Conservation (phyloP, 2,329 filamentous ascomycete species). For the Neonectria faginata region DNA sequence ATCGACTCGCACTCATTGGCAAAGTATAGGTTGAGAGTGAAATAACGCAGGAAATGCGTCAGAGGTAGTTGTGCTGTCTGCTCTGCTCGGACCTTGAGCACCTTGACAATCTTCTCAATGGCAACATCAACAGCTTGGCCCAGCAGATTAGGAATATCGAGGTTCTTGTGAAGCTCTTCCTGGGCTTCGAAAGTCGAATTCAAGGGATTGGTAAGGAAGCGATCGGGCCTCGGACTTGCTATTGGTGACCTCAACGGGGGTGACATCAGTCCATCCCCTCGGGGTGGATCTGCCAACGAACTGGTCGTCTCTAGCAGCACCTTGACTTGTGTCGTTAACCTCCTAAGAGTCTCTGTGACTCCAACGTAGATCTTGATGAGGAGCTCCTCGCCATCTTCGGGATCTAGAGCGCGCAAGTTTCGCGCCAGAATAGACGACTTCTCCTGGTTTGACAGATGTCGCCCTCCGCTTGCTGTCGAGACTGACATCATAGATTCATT, state of each 20-base stretch:
- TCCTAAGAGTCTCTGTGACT: constrained; percentile 86
- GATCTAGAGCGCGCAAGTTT: constrained; percentile 85
- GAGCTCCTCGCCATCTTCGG: constrained; percentile 86
- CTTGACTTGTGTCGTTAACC: constrained; percentile 91
- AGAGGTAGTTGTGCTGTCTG: constrained; percentile 77
- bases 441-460: constrained; percentile 81
- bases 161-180: constrained; percentile 79
- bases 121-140: constrained; percentile 85
- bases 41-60: constrained; percentile 81
- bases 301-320: constrained; percentile 95
- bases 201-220: constrained; percentile 39
- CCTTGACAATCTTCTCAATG: constrained; percentile 80
- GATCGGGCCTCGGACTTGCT: constrained; percentile 61
- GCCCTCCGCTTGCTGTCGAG: constrained; percentile 78
- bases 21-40: constrained; percentile 84
- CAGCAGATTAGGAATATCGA: constrained; percentile 82
- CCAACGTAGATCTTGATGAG: constrained; percentile 86
- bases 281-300: constrained; percentile 64
- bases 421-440: constrained; percentile 89
- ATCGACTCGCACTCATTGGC: constrained; percentile 89
- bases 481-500: constrained; percentile 88
- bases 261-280: constrained; percentile 58
- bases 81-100: constrained; percentile 81
- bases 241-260: constrained; percentile 64
- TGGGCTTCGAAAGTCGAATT: constrained; percentile 64